Conservation (phyloP, 2,329 filamentous ascomycete species). For the Diplodia sapinea region DNA sequence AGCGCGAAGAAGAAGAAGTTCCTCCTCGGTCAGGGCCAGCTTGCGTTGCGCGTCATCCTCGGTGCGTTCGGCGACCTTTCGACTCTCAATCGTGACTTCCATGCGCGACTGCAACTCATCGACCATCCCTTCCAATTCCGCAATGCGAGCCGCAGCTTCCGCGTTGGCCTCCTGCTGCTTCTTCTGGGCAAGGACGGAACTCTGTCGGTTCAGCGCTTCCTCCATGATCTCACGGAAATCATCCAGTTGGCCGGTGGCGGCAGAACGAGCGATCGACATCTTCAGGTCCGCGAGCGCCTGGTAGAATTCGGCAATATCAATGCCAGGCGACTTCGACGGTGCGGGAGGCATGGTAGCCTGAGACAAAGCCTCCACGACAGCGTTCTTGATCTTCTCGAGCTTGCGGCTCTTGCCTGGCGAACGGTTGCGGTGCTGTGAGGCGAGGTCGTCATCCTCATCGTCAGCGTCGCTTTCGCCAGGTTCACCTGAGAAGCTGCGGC, state of each 20-base stretch:
- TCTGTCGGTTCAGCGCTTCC: constrained; percentile 46
- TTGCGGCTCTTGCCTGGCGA: constrained; percentile 81
- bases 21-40: constrained; percentile 57
- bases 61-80: constrained; percentile 51
- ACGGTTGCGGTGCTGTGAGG: constrained; percentile 66
- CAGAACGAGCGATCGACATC: constrained; percentile 54
- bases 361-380: constrained; percentile 62
- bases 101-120: constrained; percentile 44
- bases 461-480: constrained; percentile 86
- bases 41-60: constrained; percentile 52
- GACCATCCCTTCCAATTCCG: constrained; percentile 45
- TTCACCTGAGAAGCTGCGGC: constrained; percentile 73
- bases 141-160: constrained; percentile 44
- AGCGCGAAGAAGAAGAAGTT: constrained; percentile 53
- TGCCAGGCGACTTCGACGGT: constrained; percentile 14
- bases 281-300: constrained; percentile 56
- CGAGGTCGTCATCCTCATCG: constrained; percentile 80
- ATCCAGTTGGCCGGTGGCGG: constrained; percentile 53
- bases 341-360: constrained; percentile 15
- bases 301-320: constrained; percentile 52
- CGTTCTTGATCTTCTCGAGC: constrained; percentile 74
- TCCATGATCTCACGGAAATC: constrained; percentile 48
- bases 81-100: constrained; percentile 51
- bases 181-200: constrained; percentile 40
- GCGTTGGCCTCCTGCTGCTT: constrained; percentile 41